Evolutionary conservation across 768 basidiomycete species (phyloP).

Genomic region (Hemileccinum impolitum): DNA sequence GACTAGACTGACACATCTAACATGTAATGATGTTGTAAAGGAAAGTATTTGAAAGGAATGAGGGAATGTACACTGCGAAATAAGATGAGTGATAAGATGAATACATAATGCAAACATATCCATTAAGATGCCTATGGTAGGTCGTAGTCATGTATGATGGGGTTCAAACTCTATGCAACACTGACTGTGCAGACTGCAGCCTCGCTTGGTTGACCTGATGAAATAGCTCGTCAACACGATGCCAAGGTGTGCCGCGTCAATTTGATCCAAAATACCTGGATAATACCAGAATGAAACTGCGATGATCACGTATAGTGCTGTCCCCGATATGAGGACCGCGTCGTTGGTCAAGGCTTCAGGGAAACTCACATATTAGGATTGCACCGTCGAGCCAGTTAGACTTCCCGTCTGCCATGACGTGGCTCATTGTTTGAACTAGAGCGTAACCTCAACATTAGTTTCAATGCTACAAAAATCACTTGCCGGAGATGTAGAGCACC

Average conservation of each 20-base stretch:
- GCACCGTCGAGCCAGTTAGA: constrained; percentile 84
- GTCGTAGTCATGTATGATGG: not conserved
- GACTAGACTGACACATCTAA: constrained; percentile 2
- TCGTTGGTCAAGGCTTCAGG: not conserved
- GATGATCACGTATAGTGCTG: constrained; percentile 69
- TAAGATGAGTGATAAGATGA: constrained; percentile 1
- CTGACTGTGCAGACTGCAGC: constrained; percentile 13
- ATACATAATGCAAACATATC: constrained; percentile 3
- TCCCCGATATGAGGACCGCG: constrained; percentile 1
- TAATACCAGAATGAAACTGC: constrained; percentile 69
- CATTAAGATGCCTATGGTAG: constrained; percentile 6
- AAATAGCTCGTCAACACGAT: constrained; percentile 1
- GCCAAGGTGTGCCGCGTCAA: not conserved
- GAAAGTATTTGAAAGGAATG: constrained; percentile 15
- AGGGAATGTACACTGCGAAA: constrained; percentile 13
- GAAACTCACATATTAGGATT: constrained; percentile 59
- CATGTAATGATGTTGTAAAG: constrained; percentile 4
- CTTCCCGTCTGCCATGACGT: constrained; percentile 77
- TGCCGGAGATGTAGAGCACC: constrained; percentile 39
- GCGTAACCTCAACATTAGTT: constrained; percentile 11
- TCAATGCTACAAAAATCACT: constrained; percentile 33
- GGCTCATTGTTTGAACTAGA: constrained; percentile 78
- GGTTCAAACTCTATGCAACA: not conserved
- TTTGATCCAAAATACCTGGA: constrained; percentile 26
- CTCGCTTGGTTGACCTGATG: constrained; percentile 24